Conservation (phyloP, 345 rosid species). For the Camelina sativa region DNA sequence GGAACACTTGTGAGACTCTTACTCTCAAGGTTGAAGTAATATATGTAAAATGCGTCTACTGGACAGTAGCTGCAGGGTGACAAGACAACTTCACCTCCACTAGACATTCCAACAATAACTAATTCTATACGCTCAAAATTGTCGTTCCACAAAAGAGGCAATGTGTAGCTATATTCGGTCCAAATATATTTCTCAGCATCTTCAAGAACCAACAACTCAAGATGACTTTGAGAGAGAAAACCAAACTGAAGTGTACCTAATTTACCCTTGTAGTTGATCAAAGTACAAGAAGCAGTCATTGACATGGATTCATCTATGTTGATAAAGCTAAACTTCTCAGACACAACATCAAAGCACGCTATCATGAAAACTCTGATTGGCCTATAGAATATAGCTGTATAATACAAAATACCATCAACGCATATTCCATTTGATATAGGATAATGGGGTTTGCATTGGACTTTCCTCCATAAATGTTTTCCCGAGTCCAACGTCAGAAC, state of each 20-base stretch:
- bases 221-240: background rate
- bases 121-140: background rate
- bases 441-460: background rate
- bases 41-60: background rate
- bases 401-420: slow-evolving; percentile 10
- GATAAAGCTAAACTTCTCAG: slow-evolving; percentile 6
- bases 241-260: background rate
- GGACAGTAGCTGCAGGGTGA: background rate
- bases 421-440: background rate
- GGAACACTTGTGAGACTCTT: background rate
- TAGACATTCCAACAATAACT: slow-evolving; percentile 3
- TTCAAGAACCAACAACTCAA: background rate
- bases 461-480: background rate
- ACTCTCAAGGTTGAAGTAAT: background rate
- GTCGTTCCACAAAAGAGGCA: background rate
- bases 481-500: background rate
- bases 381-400: background rate
- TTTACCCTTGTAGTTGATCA: slow-evolving; percentile 33
- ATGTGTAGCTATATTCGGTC: background rate
- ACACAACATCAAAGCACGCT: slow-evolving; percentile 8
- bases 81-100: background rate
- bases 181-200: slow-evolving; percentile 8
- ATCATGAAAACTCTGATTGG: background rate
- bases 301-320: background rate
- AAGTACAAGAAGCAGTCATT: background rate